phyloP scores from a whole-genome alignment of 768 basidiomycete genomes.

The Psilocybe subaeruginosa region DNA sequence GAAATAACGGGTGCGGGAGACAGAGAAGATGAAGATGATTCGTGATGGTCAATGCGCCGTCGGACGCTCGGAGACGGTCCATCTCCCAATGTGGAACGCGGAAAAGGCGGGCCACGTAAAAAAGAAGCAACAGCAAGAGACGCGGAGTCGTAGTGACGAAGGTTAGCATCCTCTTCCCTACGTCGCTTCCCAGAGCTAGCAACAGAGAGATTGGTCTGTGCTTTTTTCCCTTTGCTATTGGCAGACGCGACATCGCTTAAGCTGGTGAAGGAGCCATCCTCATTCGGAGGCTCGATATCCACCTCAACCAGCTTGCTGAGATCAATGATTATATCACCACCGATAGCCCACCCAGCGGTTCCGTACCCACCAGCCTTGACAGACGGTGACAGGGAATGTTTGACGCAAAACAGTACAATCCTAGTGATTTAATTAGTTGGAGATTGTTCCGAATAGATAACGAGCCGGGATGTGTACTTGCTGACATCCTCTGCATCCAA shows the following conservation, averaged over 20 bases:
- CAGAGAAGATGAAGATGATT: slow-evolving; percentile 17
- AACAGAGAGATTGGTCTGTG: slow-evolving; percentile 15
- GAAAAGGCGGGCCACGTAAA: slow-evolving; percentile 40
- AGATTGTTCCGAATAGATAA: background rate
- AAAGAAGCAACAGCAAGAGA: slow-evolving; percentile 57
- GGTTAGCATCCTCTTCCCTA: slow-evolving; percentile 54
- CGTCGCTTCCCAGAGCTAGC: slow-evolving; percentile 50
- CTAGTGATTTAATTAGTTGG: slow-evolving; percentile 34
- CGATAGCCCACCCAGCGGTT: slow-evolving; percentile 87
- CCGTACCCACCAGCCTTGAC: slow-evolving; percentile 92
- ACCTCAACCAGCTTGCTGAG: slow-evolving; percentile 69
- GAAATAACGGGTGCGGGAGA: background rate
- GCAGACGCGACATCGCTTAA: slow-evolving; percentile 56
- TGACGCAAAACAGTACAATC: slow-evolving; percentile 72
- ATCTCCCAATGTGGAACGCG: slow-evolving; percentile 23
- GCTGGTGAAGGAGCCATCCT: slow-evolving; percentile 59
- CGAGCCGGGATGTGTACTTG: slow-evolving; percentile 50
- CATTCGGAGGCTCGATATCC: slow-evolving; percentile 63
- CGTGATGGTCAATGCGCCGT: slow-evolving; percentile 33
- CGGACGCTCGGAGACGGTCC: slow-evolving; percentile 37
- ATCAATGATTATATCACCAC: slow-evolving; percentile 86
- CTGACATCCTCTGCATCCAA: slow-evolving; percentile 82
- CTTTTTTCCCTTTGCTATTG: slow-evolving; percentile 59
- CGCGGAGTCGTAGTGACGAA: slow-evolving; percentile 57
- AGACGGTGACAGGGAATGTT: slow-evolving; percentile 71